Evolutionary conservation across 2,329 filamentous ascomycete species (phyloP).

Genomic region (Neonectria punicea): DNA sequence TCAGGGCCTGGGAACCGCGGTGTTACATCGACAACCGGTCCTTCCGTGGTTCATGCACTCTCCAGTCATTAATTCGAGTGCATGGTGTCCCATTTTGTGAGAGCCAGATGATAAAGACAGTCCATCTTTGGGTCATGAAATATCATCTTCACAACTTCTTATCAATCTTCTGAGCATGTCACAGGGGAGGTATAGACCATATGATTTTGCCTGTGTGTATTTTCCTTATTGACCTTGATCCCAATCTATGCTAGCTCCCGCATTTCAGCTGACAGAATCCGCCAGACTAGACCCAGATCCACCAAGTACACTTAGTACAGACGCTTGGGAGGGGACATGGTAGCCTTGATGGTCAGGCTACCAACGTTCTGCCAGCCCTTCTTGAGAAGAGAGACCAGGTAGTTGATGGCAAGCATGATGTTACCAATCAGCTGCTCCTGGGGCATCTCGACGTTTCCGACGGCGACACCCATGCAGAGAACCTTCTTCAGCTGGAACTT

Average conservation of each 20-base stretch:
- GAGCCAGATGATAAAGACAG: neutral
- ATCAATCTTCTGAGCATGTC: neutral
- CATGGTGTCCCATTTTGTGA: neutral
- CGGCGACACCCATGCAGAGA: constrained; percentile 98
- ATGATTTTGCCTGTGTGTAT: constrained; percentile 27
- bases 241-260: constrained; percentile 32
- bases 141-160: neutral
- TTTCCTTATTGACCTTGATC: constrained; percentile 26
- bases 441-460: constrained; percentile 98
- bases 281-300: constrained; percentile 36
- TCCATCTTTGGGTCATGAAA: neutral
- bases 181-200: neutral
- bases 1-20: neutral
- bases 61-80: neutral
- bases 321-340: constrained; percentile 98
- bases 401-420: constrained; percentile 99
- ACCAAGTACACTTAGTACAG: constrained; percentile 77
- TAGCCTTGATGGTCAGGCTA: constrained; percentile 99
- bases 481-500: constrained; percentile 99
- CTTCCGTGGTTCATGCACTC: neutral
- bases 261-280: constrained; percentile 32
- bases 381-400: constrained; percentile 98
- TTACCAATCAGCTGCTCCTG: constrained; percentile 96
- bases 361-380: constrained; percentile 99
- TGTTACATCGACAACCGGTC: constrained; percentile 10